phyloP scores from a whole-genome alignment of 495 filamentous ascomycete genomes.

The Tuber microsphaerosporum region DNA sequence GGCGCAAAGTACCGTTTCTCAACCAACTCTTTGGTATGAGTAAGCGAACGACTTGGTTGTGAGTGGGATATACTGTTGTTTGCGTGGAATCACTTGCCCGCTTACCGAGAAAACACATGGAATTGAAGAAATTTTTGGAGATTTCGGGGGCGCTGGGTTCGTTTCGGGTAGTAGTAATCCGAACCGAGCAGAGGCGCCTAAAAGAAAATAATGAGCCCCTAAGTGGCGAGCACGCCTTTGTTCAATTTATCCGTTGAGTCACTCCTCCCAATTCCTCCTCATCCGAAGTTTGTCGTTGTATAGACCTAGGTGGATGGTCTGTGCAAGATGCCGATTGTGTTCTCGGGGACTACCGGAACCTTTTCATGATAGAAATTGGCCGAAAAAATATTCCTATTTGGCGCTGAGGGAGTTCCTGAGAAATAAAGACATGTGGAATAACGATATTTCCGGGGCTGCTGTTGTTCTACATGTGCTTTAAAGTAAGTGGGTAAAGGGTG shows the following conservation, averaged over 20 bases:
- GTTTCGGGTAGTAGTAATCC: not conserved
- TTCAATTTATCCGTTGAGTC: not conserved
- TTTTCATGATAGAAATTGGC: not conserved
- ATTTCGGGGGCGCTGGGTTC: not conserved
- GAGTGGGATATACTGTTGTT: not conserved
- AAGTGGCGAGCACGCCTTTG: not conserved
- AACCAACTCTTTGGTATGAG: not conserved
- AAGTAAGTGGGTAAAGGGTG: not conserved
- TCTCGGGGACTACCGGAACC: not conserved
- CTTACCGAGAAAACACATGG: not conserved
- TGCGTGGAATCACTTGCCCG: not conserved
- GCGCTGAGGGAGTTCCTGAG: not conserved
- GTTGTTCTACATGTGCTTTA: not conserved
- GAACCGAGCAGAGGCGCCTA: too few relatives aligned
- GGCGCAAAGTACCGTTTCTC: too few relatives aligned
- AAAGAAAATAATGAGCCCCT: not conserved
- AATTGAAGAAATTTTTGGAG: not conserved
- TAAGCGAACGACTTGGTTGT: not conserved
- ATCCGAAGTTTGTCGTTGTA: not conserved
- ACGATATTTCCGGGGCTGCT: not conserved
- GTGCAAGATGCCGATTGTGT: not conserved
- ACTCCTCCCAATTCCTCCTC: not conserved
- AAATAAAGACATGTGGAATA: not conserved
- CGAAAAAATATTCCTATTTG: not conserved
- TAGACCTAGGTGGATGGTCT: not conserved